These are phyloP conservation scores for Vitis hybrid DNA, from an alignment of 177 flowering plant species.

Conservation along the genomic window DNA sequence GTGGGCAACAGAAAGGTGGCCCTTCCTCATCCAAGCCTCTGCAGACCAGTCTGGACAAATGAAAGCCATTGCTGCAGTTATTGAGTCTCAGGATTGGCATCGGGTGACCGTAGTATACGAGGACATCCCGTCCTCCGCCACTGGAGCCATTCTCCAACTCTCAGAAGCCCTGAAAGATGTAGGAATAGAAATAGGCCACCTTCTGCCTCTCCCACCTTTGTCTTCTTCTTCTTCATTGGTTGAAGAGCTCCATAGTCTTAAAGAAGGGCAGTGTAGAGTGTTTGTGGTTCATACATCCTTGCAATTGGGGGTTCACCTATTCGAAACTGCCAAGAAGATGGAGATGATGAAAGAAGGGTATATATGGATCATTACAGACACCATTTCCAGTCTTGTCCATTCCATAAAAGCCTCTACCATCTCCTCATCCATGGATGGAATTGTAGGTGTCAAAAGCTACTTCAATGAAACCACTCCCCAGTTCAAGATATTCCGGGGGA, in stretches of 20 bases:
- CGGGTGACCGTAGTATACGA: conserved; percentile 26
- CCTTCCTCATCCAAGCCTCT: conserved; percentile 15
- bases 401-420: no score
- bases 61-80: conserved; percentile 25
- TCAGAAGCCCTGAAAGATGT: conserved; percentile 20
- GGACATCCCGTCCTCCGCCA: conserved; percentile 7
- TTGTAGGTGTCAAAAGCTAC: conserved; percentile 3
- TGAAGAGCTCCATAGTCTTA: conserved; percentile 14
- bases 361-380: conserved; percentile 34
- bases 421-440: no score
- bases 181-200: conserved; percentile 15
- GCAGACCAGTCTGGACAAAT: conserved; percentile 18
- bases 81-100: conserved; percentile 21
- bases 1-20: conserved; percentile 15
- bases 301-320: conserved; percentile 10
- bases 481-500: conserved; percentile 18
- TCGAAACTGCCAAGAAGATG: conserved; percentile 24
- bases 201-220: conserved; percentile 18
- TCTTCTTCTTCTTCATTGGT: conserved; percentile 1
- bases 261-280: conserved; percentile 21
- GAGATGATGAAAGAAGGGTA: conserved; percentile 32
- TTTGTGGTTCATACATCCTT: conserved; percentile 28
- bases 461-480: conserved; percentile 9
- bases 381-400: no score
- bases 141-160: conserved; percentile 10